Percentiles rank a stretch among this genome's conserved stretches.
phyloP scores from a whole-genome alignment of 108 stramenopile species.

The Cyclostephanos invisitatus region DNA sequence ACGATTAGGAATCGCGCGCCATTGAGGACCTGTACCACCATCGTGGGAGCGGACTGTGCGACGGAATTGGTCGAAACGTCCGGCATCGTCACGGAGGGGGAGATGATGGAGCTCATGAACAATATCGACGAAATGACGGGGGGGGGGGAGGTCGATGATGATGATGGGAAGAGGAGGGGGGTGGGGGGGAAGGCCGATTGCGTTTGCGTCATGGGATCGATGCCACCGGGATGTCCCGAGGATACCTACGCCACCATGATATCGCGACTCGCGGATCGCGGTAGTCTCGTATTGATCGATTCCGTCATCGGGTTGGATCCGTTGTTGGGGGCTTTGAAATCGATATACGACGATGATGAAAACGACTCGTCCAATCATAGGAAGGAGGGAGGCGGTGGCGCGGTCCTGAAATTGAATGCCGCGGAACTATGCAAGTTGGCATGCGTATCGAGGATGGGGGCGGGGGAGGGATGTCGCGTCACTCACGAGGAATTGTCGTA shows the following conservation, averaged over 20 bases:
- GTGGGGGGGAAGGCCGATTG: constrained; percentile 22
- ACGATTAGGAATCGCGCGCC: constrained; percentile 58
- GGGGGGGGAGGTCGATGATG: constrained; percentile 11
- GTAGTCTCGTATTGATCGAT: constrained; percentile 77
- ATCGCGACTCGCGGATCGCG: constrained; percentile 19
- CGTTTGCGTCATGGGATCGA: constrained; percentile 83
- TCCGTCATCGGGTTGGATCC: constrained; percentile 72
- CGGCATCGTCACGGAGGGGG: constrained; percentile 53
- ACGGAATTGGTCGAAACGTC: constrained; percentile 88
- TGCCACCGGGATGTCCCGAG: constrained; percentile 80
- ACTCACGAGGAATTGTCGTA: constrained; percentile 46
- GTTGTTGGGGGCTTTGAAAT: constrained; percentile 41
- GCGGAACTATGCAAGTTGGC: constrained; percentile 75
- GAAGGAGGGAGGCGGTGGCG: constrained; percentile 34
- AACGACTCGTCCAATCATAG: not conserved
- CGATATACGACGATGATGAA: constrained; percentile 17
- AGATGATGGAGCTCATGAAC: constrained; percentile 49
- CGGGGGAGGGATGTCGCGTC: constrained; percentile 54
- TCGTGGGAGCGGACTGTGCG: constrained; percentile 65
- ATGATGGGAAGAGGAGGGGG: not conserved
- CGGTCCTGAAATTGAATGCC: constrained; percentile 77
- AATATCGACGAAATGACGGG: constrained; percentile 36
- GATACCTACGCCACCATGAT: constrained; percentile 72
- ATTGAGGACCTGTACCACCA: constrained; percentile 81
- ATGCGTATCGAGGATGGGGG: constrained; percentile 35